phyloP scores from a whole-genome alignment of 345 rosid genomes.

The Pistacia vera region DNA sequence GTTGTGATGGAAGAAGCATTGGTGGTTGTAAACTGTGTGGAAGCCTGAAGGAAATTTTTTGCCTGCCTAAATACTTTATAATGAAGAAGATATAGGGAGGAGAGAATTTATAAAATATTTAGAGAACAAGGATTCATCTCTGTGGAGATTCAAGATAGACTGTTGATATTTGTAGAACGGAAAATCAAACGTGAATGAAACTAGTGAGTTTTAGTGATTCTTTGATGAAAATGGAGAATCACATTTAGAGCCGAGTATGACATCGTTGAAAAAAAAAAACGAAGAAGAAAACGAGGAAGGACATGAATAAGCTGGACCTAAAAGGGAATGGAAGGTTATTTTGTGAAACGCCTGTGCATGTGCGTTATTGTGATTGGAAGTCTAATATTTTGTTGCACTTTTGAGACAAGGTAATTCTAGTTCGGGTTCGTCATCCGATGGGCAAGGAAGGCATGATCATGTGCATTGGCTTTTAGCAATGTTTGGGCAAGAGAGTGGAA shows the following conservation, averaged over 20 bases:
- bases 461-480: too few relatives aligned
- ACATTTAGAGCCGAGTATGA: neutral
- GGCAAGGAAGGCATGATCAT: too few relatives aligned
- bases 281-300: too few relatives aligned
- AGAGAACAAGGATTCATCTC: slow-evolving; percentile 25
- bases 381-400: too few relatives aligned
- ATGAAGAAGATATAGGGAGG: slow-evolving; percentile 23
- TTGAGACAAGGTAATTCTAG: too few relatives aligned
- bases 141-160: slow-evolving; percentile 14
- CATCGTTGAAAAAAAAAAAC: too few relatives aligned
- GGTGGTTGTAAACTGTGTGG: slow-evolving; percentile 8
- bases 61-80: slow-evolving; percentile 33
- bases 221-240: slow-evolving; percentile 1
- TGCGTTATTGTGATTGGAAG: too few relatives aligned
- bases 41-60: slow-evolving; percentile 24
- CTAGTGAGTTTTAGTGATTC: neutral
- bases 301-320: too few relatives aligned
- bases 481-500: too few relatives aligned
- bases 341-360: too few relatives aligned
- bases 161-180: slow-evolving; percentile 19
- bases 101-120: slow-evolving; percentile 24
- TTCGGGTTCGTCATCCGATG: too few relatives aligned
- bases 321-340: too few relatives aligned
- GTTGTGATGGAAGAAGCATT: slow-evolving; percentile 37
- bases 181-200: slow-evolving; percentile 2